Evolutionary conservation across 2,329 filamentous ascomycete genomes (phyloP).

Genomic region (Arthrobotrys musiformis): DNA sequence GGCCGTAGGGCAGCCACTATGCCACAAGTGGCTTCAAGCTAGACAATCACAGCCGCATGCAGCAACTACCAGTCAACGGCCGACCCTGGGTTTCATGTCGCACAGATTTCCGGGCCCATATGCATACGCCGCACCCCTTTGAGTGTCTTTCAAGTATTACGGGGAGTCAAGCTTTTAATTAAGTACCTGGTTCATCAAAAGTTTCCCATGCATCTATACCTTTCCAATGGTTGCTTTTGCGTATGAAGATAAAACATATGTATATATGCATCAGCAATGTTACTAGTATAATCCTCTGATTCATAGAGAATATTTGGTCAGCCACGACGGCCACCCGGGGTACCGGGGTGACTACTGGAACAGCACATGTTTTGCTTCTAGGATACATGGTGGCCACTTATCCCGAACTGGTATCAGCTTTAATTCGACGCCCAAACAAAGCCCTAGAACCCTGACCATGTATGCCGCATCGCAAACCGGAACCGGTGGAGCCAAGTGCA

Average conservation of each 20-base stretch:
- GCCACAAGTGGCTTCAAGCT: slow-evolving; percentile 37
- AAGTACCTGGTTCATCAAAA: slow-evolving; percentile 10
- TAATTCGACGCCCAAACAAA: not conserved
- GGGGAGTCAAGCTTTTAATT: not conserved
- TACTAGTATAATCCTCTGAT: no score
- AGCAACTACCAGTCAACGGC: slow-evolving; percentile 17
- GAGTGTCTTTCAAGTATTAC: not conserved
- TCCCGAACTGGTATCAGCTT: not conserved
- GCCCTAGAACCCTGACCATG: slow-evolving; percentile 14
- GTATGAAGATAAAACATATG: not conserved
- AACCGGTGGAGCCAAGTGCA: slow-evolving; percentile 29
- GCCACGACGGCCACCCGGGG: not conserved
- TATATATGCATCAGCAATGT: no score
- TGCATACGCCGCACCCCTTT: slow-evolving; percentile 26
- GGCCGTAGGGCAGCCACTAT: slow-evolving; percentile 31
- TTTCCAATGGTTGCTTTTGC: not conserved
- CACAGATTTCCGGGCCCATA: slow-evolving; percentile 13
- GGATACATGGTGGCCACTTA: not conserved
- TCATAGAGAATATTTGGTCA: slow-evolving; percentile 15
- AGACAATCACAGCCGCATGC: slow-evolving; percentile 31
- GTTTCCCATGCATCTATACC: not conserved
- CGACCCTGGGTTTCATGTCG: not conserved
- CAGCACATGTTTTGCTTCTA: not conserved
- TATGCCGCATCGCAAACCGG: slow-evolving; percentile 50
- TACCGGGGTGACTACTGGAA: not conserved